Conservation (phyloP, 495 filamentous ascomycete species). For the Aspergillus saccharolyticus region DNA sequence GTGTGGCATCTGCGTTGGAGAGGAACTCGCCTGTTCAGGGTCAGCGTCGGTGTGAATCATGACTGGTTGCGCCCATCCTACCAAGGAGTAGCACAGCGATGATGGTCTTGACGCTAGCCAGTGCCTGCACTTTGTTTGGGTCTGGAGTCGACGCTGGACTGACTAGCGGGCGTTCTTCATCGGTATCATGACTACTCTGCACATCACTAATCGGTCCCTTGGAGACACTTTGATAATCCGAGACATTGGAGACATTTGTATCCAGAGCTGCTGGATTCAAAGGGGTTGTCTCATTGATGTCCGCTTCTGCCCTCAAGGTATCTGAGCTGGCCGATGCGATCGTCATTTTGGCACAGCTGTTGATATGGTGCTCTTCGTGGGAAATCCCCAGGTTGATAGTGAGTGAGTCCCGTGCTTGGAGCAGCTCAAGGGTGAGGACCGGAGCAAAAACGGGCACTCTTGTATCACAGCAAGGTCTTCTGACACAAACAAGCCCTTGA, state of each 20-base stretch:
- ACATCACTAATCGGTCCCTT: background rate
- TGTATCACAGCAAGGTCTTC: background rate
- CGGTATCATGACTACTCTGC: conserved; percentile 2
- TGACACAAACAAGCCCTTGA: background rate
- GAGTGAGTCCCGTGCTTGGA: background rate
- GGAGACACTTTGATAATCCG: conserved; percentile 2
- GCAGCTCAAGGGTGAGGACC: background rate
- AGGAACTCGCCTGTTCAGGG: conserved; percentile 55
- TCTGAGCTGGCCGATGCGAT: background rate
- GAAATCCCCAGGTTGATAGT: background rate
- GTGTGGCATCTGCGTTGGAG: conserved; percentile 55
- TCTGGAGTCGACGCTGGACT: background rate
- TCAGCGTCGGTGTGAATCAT: background rate
- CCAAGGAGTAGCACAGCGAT: conserved; percentile 36
- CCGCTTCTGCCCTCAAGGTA: background rate
- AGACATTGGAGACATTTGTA: background rate
- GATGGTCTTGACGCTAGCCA: conserved; percentile 27
- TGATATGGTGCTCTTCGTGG: background rate
- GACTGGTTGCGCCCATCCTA: conserved; percentile 6
- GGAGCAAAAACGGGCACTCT: background rate
- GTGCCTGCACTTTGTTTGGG: conserved; percentile 3
- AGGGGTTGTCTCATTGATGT: conserved; percentile 8
- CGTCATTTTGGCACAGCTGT: background rate
- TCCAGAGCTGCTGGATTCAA: conserved; percentile 3
- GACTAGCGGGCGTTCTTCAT: conserved; percentile 26